Evolutionary conservation across 108 stramenopile species (phyloP).

Genomic region (Fragilariopsis cylindrus): DNA sequence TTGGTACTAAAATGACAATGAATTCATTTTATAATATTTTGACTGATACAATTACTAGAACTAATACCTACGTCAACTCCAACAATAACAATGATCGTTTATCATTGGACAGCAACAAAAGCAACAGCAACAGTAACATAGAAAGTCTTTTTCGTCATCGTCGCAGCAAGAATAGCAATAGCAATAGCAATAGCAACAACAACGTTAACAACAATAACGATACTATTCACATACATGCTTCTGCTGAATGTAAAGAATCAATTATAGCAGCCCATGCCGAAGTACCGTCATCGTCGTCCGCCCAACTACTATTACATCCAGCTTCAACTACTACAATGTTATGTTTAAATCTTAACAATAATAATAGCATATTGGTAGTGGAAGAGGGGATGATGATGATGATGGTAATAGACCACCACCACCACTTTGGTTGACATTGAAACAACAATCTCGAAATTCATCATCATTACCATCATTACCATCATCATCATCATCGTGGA

Average conservation of each 20-base stretch:
- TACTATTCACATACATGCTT: conserved; percentile 21
- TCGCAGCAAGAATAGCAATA: no score
- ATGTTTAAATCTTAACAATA: conserved; percentile 24
- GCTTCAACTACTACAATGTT: conserved; percentile 10
- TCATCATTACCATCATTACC: neutral
- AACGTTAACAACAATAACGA: neutral
- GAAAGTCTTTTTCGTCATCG: neutral
- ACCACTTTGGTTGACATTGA: conserved; percentile 36
- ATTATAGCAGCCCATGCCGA: conserved; percentile 25
- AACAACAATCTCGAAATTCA: conserved; percentile 24
- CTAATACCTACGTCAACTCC: neutral
- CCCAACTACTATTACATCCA: neutral
- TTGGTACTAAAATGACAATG: conserved; percentile 16
- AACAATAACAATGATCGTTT: no score
- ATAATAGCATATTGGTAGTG: neutral
- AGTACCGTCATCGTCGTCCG: neutral
- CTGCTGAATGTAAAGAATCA: conserved; percentile 31
- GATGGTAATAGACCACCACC: neutral
- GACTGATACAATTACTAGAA: no score
- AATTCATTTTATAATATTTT: neutral
- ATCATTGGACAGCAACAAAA: neutral
- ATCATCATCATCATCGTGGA: conserved; percentile 19
- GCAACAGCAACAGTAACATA: neutral
- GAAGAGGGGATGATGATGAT: neutral
- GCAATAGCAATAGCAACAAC: neutral